phyloP scores from a whole-genome alignment of 768 basidiomycete species.

The Boletus rex-veris region DNA sequence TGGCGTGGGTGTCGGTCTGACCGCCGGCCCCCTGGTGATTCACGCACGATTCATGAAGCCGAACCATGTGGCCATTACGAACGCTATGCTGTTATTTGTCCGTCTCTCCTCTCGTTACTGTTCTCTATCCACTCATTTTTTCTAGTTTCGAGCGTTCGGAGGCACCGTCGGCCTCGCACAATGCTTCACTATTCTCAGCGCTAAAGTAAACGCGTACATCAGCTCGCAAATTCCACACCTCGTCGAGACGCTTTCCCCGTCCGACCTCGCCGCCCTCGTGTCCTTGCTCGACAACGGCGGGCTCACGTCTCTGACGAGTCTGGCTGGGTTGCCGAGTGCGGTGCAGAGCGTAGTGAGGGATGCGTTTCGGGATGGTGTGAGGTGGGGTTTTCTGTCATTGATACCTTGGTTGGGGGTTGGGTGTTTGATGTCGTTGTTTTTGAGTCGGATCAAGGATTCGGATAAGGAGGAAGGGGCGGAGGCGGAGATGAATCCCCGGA shows the following conservation, averaged over 20 bases:
- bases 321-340: slow-evolving; percentile 34
- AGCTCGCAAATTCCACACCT: slow-evolving; percentile 11
- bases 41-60: slow-evolving; percentile 47
- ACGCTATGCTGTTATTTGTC: slow-evolving; percentile 45
- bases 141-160: slow-evolving; percentile 46
- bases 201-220: slow-evolving; percentile 39
- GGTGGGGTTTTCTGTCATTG: slow-evolving; percentile 45
- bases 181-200: slow-evolving; percentile 45
- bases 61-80: slow-evolving; percentile 40
- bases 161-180: slow-evolving; percentile 54
- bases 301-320: slow-evolving; percentile 34
- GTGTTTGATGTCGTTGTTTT: slow-evolving; percentile 35
- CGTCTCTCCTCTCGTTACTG: slow-evolving; percentile 10
- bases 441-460: slow-evolving; percentile 36
- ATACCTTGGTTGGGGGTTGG: slow-evolving; percentile 45
- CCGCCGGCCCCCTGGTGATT: slow-evolving; percentile 36
- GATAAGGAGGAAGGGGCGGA: neutral
- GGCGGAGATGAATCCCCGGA: neutral
- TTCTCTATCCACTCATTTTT: neutral
- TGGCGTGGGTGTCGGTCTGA: slow-evolving; percentile 43
- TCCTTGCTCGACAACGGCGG: slow-evolving; percentile 23
- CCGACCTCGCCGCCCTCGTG: slow-evolving; percentile 28
- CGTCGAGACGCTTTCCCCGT: slow-evolving; percentile 28
- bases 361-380: slow-evolving; percentile 41
- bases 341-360: slow-evolving; percentile 36